Percentiles rank a stretch among this genome's conserved stretches.
Evolutionary conservation across 176 grass and related monocot genomes (phyloP).

Genomic region (Thalia dealbata): DNA sequence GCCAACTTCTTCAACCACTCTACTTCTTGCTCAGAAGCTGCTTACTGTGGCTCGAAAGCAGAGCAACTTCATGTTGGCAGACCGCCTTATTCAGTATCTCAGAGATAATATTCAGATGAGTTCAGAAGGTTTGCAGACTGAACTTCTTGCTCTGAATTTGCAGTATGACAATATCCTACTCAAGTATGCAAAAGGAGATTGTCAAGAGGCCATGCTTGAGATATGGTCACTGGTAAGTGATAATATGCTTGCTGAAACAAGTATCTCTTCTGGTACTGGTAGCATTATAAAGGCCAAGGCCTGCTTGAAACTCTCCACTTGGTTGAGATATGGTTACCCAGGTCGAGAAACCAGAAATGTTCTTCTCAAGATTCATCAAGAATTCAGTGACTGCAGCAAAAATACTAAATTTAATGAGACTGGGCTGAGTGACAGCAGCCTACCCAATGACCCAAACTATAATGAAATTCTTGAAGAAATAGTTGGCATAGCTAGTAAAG

Average conservation of each 20-base stretch:
- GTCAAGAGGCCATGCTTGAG: conserved; percentile 59
- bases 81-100: conserved; percentile 67
- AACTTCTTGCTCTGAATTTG: conserved; percentile 65
- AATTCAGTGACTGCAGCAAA: conserved; percentile 28
- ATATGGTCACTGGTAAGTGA: conserved; percentile 63
- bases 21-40: conserved; percentile 66
- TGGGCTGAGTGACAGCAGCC: conserved; percentile 22
- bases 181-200: conserved; percentile 58
- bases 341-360: conserved; percentile 32
- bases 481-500: conserved; percentile 55
- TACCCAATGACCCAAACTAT: conserved; percentile 29
- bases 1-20: conserved; percentile 58
- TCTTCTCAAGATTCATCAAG: conserved; percentile 48
- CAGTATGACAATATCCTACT: conserved; percentile 81
- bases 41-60: conserved; percentile 78
- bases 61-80: conserved; percentile 73
- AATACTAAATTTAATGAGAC: conserved; percentile 26
- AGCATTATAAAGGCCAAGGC: conserved; percentile 66
- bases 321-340: conserved; percentile 54
- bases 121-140: conserved; percentile 35
- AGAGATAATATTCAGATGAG: conserved; percentile 43
- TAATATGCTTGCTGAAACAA: conserved; percentile 36
- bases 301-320: conserved; percentile 87
- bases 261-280: conserved; percentile 30
- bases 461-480: conserved; percentile 61